Percentiles rank a stretch among this genome's conserved stretches.
Conservation (phyloP, 257 asterid genomes). For the Anisodus acutangulus region DNA sequence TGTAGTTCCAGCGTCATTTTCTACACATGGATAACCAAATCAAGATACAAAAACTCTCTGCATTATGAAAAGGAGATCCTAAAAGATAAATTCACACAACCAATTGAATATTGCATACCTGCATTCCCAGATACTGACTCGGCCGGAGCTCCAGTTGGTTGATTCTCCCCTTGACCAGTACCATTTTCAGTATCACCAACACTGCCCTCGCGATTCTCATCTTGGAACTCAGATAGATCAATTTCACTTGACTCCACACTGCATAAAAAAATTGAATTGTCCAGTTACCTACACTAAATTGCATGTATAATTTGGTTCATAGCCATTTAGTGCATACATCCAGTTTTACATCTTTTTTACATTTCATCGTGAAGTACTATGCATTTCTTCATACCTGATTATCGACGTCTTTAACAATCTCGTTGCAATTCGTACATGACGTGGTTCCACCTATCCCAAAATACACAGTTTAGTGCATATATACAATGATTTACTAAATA, state of each 20-base stretch:
- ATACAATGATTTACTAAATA: not conserved
- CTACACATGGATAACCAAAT: slow-evolving; percentile 49
- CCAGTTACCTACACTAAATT: not conserved
- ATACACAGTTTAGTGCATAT: slow-evolving; percentile 27
- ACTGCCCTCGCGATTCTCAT: slow-evolving; percentile 54
- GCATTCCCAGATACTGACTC: slow-evolving; percentile 49
- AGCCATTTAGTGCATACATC: not conserved
- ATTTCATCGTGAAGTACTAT: slow-evolving; percentile 13
- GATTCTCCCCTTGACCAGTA: slow-evolving; percentile 46
- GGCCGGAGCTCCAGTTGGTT: slow-evolving; percentile 42
- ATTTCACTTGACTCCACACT: slow-evolving; percentile 97
- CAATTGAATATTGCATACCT: slow-evolving; percentile 41
- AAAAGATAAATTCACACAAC: not conserved
- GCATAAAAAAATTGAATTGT: slow-evolving; percentile 39
- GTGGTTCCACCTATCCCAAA: slow-evolving; percentile 67
- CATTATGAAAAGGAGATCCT: not conserved
- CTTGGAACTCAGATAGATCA: slow-evolving; percentile 93
- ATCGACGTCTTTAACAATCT: slow-evolving; percentile 84
- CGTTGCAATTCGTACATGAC: slow-evolving; percentile 72
- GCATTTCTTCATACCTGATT: slow-evolving; percentile 63
- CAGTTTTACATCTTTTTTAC: not conserved
- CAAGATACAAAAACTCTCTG: slow-evolving; percentile 20
- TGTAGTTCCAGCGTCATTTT: slow-evolving; percentile 50
- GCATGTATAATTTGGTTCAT: not conserved
- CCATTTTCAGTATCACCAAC: slow-evolving; percentile 44